These are phyloP conservation scores for Aristolochia fimbriata DNA, from an alignment of 164 flowering plant genomes.

Conservation along the genomic window DNA sequence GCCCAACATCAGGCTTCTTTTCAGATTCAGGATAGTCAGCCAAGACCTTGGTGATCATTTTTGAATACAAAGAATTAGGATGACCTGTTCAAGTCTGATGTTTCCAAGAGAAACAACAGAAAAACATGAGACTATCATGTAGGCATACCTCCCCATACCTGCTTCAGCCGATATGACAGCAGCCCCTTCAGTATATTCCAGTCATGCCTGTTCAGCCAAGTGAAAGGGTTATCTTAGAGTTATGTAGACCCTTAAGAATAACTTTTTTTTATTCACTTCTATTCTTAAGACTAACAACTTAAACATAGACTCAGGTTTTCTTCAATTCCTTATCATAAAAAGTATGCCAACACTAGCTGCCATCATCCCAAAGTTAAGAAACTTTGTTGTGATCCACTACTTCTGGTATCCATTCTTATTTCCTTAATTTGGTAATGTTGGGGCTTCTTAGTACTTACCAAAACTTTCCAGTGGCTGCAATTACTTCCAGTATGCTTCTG, in stretches of 20 bases:
- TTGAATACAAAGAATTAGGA: not conserved
- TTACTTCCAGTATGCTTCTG: constrained; percentile 37
- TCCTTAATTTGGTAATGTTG: too few relatives aligned
- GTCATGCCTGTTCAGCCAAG: constrained; percentile 43
- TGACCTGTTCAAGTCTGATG: not conserved
- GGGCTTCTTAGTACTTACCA: constrained; percentile 33
- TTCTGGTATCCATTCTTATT: too few relatives aligned
- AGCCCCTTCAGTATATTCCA: constrained; percentile 68
- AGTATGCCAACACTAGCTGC: not conserved
- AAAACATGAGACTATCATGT: constrained; percentile 7
- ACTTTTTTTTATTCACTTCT: not conserved
- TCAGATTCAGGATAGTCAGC: constrained; percentile 75
- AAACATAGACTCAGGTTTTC: not conserved
- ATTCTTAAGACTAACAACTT: not conserved
- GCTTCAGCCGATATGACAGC: constrained; percentile 74
- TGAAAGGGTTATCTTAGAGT: not conserved
- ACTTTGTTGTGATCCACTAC: not conserved
- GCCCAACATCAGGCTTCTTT: constrained; percentile 26
- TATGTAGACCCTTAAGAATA: not conserved
- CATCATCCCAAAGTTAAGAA: not conserved
- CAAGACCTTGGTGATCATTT: constrained; percentile 40
- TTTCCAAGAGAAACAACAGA: not conserved
- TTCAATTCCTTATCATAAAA: not conserved
- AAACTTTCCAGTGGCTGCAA: constrained; percentile 70
- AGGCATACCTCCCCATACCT: constrained; percentile 79